Evolutionary conservation across 441 rosid species (phyloP), one percentile per base, ranked within the genome.

Genomic region (Flueggea neowawraea): DNA sequence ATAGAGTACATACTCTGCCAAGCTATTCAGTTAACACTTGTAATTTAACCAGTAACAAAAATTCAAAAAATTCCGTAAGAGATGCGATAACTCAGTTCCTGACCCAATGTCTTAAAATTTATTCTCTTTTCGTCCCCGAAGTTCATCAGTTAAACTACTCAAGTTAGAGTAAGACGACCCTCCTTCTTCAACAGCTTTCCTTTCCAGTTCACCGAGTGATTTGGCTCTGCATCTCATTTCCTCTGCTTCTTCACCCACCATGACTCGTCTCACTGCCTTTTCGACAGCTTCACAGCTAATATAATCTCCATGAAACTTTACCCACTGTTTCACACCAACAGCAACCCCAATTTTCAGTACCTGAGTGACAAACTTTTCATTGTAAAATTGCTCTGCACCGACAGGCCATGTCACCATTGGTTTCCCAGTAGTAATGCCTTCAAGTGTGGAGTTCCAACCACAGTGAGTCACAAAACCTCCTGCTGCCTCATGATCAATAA

Each of bases 331-430:
- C 4, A 47, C 79, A 12, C 84, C 83, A 14, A 75, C 78, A 6
- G 70, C 33, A 0, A 78, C 70, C 36, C 81, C 80, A 6, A 65
- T 66, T 52, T 51, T 47, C 6, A 79, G 69, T 44, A 69, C 76
- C 16, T 68, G 54, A 0, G 70, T 75, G 2, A 80, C 70, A 45
- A 73, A 13, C 17, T 79, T 77, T 68, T 82, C 80, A 31, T 68
- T 79, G 53, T 59, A 63, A 54, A 74, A 82, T 22, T 76, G 77
- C 52, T 82, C 82, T 2, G 65, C 78, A 1, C 0, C 55, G 14
- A 75, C 10, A 0, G 84, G 81, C 80, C 79, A 77, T 0, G 81
- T 82, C 36, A 65, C 79, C 80, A 82, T 66, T 3, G 75, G 80
- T 12, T 67, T 43, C 0, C 84, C 85, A 3, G 76, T 60, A 0